These are phyloP conservation scores for Saururus chinensis DNA, from an alignment of 164 flowering plant species.

Conservation along the genomic window DNA sequence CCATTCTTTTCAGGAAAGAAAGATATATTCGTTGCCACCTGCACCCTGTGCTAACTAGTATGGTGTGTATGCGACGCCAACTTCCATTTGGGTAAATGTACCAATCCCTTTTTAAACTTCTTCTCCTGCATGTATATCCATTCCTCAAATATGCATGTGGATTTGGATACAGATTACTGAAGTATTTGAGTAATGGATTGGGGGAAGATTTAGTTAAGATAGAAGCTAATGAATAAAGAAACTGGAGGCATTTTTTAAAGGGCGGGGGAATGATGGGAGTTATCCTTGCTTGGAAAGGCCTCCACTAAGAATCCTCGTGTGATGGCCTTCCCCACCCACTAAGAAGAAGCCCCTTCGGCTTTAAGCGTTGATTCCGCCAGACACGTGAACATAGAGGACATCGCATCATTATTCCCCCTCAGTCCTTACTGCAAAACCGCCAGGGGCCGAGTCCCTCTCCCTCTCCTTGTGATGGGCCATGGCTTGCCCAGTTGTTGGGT, in stretches of 20 bases:
- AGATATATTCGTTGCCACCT: neutral
- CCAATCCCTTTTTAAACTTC: neutral
- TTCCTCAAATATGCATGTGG: too few species aligned
- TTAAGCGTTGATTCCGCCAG: constrained; percentile 1
- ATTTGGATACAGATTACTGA: neutral
- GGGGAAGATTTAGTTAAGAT: neutral
- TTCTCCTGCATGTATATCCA: neutral
- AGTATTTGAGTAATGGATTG: neutral
- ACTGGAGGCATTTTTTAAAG: neutral
- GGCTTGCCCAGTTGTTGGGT: too few species aligned
- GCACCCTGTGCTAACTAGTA: neutral
- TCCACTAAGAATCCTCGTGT: constrained; percentile 10
- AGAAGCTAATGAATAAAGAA: neutral
- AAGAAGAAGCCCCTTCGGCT: neutral
- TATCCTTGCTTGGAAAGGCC: constrained; percentile 6
- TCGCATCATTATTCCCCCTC: neutral
- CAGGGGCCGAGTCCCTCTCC: neutral
- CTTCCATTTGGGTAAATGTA: neutral
- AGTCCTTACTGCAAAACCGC: neutral
- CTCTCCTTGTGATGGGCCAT: neutral
- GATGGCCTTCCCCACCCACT: constrained; percentile 1
- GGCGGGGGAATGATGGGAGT: neutral
- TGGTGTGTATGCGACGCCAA: neutral
- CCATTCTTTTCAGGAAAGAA: constrained; percentile 5
- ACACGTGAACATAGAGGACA: constrained; percentile 2